Percentiles rank a stretch among this genome's conserved stretches.
Evolutionary conservation across 192 early-diverging fungal species (phyloP).

Genomic region (Funneliformis geosporum): DNA sequence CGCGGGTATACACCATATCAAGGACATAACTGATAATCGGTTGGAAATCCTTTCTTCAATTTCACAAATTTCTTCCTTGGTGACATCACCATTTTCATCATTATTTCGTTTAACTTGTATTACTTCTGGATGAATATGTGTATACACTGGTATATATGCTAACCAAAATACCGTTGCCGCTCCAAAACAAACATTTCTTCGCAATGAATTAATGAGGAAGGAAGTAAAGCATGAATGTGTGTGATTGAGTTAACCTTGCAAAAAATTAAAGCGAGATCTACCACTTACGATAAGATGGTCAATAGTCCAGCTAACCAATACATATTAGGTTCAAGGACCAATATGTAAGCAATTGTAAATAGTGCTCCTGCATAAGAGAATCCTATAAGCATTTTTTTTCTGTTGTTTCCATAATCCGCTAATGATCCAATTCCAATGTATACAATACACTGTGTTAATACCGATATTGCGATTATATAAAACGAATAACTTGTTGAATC

Average conservation of each 20-base stretch:
- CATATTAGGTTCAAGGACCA: constrained; percentile 38
- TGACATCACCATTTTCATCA: constrained; percentile 2
- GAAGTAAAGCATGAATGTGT: neutral
- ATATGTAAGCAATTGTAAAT: constrained; percentile 39
- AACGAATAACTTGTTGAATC: neutral
- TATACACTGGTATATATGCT: constrained; percentile 51
- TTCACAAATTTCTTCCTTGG: neutral
- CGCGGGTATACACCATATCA: neutral
- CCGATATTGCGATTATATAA: neutral
- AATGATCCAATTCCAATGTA: neutral
- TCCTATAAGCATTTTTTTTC: constrained; percentile 43
- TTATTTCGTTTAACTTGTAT: constrained; percentile 5
- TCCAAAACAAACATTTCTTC: constrained; percentile 47
- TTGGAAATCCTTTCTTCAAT: constrained; percentile 40
- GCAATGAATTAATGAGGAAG: neutral
- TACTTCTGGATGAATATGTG: constrained; percentile 44
- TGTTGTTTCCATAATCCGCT: constrained; percentile 29
- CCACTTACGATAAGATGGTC: constrained; percentile 36
- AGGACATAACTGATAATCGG: constrained; percentile 38
- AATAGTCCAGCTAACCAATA: constrained; percentile 48
- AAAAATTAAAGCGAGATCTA: neutral
- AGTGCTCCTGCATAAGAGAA: constrained; percentile 47
- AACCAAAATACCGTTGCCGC: constrained; percentile 51
- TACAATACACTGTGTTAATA: neutral
- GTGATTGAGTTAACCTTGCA: too few species aligned